Conservation (phyloP, 106 monocot species). For the Apostasia ramifera region DNA sequence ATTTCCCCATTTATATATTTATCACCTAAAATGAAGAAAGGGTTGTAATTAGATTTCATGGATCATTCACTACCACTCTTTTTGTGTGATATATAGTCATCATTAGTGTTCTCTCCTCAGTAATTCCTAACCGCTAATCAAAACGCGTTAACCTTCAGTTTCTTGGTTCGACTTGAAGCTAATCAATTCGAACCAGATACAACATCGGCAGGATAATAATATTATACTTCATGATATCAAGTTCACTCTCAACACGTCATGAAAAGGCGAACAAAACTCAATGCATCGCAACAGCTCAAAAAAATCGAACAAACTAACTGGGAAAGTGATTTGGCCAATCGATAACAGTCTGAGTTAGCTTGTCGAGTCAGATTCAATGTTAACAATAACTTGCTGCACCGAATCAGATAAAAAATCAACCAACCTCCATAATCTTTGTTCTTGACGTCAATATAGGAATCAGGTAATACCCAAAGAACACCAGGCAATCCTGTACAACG, state of each 20-base stretch:
- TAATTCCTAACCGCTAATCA: too few relatives aligned
- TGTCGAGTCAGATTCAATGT: background rate
- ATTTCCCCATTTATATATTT: constrained; percentile 99
- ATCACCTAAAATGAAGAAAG: constrained; percentile 51
- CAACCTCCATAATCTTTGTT: constrained; percentile 98
- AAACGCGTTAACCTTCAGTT: background rate
- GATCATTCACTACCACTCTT: too few relatives aligned
- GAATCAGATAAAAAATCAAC: background rate
- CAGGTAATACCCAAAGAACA: constrained; percentile 93
- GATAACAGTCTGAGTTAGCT: background rate
- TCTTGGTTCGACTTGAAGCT: too few relatives aligned
- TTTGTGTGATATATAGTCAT: too few relatives aligned
- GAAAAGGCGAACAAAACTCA: background rate
- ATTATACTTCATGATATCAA: background rate
- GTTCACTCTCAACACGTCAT: background rate
- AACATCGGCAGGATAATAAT: too few relatives aligned
- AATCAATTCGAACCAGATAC: too few relatives aligned
- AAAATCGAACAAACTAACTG: background rate
- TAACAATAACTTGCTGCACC: too few relatives aligned
- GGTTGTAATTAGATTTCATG: background rate
- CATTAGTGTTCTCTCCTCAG: too few relatives aligned
- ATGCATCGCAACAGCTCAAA: background rate
- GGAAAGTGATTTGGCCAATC: background rate
- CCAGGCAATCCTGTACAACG: constrained; percentile 71
- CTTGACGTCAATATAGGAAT: constrained; percentile 97